Conservation (phyloP, 257 asterid species). For the Osmanthus fragrans region DNA sequence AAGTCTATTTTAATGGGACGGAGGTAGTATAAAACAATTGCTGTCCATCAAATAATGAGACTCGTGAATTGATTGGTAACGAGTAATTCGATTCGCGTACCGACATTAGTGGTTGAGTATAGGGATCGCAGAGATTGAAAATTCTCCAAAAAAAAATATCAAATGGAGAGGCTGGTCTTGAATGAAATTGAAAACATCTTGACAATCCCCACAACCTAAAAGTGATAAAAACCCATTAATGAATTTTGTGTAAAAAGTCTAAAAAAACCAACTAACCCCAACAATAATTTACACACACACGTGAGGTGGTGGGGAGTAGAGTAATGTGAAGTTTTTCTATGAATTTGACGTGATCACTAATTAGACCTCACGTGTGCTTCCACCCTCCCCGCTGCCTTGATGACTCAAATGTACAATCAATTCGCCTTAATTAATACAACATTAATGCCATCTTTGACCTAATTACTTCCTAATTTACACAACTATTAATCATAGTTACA, state of each 20-base stretch:
- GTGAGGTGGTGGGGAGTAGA: background rate
- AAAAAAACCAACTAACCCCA: background rate
- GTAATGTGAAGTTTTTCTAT: background rate
- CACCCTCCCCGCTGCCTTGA: constrained; percentile 30
- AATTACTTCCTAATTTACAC: too few species aligned
- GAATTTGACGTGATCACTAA: constrained; percentile 1
- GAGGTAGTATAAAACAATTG: too few species aligned
- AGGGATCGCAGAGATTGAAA: background rate
- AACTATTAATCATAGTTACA: too few species aligned
- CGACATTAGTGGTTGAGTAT: background rate
- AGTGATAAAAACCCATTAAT: too few species aligned
- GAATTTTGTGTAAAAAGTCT: background rate
- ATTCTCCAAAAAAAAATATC: too few species aligned
- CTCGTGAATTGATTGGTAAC: too few species aligned
- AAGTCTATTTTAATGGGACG: too few species aligned
- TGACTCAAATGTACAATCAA: constrained; percentile 11
- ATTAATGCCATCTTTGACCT: constrained; percentile 23
- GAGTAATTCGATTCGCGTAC: too few species aligned
- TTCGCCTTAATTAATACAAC: background rate
- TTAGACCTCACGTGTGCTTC: constrained; percentile 26
- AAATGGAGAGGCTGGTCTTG: too few species aligned
- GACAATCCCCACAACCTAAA: too few species aligned
- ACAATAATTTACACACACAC: background rate
- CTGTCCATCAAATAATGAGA: too few species aligned
- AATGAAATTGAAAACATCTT: too few species aligned